Base-by-base conservation (phyloP, 352 stramenopile species). In the Globisporangium lucens region DNA sequence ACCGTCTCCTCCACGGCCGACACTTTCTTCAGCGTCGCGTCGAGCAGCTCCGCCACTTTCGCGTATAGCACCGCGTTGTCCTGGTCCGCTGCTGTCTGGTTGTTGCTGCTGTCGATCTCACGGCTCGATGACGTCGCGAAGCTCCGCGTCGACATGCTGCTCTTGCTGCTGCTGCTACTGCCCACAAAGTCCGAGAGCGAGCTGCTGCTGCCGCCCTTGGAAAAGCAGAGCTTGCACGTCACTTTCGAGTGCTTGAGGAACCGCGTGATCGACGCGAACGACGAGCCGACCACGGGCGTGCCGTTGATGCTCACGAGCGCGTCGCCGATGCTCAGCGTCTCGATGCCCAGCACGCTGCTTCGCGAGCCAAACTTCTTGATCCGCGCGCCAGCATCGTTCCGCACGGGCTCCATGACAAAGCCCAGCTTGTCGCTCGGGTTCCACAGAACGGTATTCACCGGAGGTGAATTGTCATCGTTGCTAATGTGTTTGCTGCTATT, bases 211-310 rank as follows among this genome's bases (percentile, higher is more conserved):
- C 41, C 4, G 17, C 55, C 46, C 52, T 81, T 83, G 15, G 69
- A 77, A 20, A 93, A 94, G 33, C 75, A 80, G 49, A 94, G 74
- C 63, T 86, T 94, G 75, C 84, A 94, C 56, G 79, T 89, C 9
- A 78, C 78, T 61, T 91, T 93, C 51, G 78, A 79, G 75, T 85
- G 83, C 71, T 94, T 94, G 41, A 94, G 68, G 65, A 93, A 93
- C 35, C 83, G 81, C 62, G 78, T 85, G 70, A 94, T 89, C 33
- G 83, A 87, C 51, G 81, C 65, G 65, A 86, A 88, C 29, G 80
- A 78, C 57, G 84, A 78, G 24, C 64, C 75, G 4, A 69, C 71
- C 20, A 93, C 87, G 0, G 75, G 75, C 22, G 82, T 77, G 74
- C 82, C 87, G 68, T 93, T 94, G 66, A 94, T 91, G 67, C 84